These are phyloP conservation scores for Alternaria novae-zelandiae DNA, from an alignment of 2,329 filamentous ascomycete species.

Conservation along the genomic window DNA sequence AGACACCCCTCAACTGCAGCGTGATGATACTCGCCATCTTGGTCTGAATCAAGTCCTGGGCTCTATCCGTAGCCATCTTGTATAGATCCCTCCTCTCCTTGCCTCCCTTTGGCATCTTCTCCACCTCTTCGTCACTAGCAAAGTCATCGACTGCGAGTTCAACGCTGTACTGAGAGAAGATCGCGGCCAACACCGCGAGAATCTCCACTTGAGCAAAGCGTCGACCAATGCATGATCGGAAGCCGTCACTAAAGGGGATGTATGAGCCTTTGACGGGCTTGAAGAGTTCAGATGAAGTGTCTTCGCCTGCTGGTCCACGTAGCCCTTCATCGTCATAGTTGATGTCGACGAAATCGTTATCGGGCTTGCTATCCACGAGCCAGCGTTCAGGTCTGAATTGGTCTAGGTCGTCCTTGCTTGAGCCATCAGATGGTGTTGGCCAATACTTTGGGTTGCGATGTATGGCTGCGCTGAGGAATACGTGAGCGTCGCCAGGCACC, in stretches of 20 bases:
- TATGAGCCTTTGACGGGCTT: constrained; percentile 57
- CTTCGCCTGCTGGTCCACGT: constrained; percentile 65
- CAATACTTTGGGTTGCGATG: constrained; percentile 77
- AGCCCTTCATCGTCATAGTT: constrained; percentile 60
- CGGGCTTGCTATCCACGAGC: constrained; percentile 55
- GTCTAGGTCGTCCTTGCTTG: constrained; percentile 61
- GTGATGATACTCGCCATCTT: constrained; percentile 71
- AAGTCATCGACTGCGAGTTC: constrained; percentile 69
- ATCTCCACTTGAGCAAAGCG: constrained; percentile 65
- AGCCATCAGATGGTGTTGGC: constrained; percentile 57
- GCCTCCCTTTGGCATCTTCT: constrained; percentile 44
- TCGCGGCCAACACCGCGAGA: constrained; percentile 59
- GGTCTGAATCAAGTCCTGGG: constrained; percentile 59
- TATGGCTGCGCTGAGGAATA: constrained; percentile 62
- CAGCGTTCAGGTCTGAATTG: constrained; percentile 77
- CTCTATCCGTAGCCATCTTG: constrained; percentile 64
- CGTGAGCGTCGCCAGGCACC: constrained; percentile 62
- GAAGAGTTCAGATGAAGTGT: constrained; percentile 67
- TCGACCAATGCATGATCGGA: constrained; percentile 62
- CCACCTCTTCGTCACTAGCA: constrained; percentile 51
- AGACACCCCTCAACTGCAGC: constrained; percentile 67
- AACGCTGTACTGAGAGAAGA: constrained; percentile 66
- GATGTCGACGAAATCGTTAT: constrained; percentile 43
- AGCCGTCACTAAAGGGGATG: constrained; percentile 63
- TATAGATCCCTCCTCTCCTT: constrained; percentile 65